Conservation (phyloP, 2,329 filamentous ascomycete species). For the Polychaeton citri region DNA sequence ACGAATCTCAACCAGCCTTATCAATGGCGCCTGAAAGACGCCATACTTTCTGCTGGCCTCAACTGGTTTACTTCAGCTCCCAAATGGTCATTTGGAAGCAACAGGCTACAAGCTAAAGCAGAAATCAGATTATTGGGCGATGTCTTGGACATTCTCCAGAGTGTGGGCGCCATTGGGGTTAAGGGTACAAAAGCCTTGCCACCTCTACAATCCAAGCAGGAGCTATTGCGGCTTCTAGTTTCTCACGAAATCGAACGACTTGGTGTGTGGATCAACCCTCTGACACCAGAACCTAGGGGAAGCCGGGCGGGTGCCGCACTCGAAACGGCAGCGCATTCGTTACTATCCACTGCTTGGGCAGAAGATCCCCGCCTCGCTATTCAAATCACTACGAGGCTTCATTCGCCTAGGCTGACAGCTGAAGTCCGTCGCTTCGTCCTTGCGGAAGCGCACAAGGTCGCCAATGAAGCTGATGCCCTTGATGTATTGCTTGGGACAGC, state of each 20-base stretch:
- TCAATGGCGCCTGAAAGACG: conserved; percentile 77
- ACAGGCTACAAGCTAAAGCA: conserved; percentile 82
- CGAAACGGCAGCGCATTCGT: conserved; percentile 24
- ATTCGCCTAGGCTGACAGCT: conserved; percentile 54
- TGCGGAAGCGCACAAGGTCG: conserved; percentile 69
- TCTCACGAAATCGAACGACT: conserved; percentile 75
- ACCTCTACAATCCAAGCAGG: conserved; percentile 64
- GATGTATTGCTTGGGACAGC: conserved; percentile 66
- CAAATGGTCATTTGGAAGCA: conserved; percentile 90
- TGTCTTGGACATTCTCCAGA: conserved; percentile 53
- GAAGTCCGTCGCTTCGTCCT: conserved; percentile 72
- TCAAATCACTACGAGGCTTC: conserved; percentile 67
- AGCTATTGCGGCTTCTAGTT: conserved; percentile 66
- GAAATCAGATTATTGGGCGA: conserved; percentile 73
- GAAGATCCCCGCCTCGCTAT: conserved; percentile 81
- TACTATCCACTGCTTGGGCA: conserved; percentile 73
- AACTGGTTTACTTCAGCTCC: conserved; percentile 78
- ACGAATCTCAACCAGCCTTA: conserved; percentile 50
- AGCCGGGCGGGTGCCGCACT: conserved; percentile 25
- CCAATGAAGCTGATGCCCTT: conserved; percentile 69
- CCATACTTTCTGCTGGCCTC: conserved; percentile 72
- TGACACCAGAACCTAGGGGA: conserved; percentile 44
- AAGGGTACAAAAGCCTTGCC: conserved; percentile 39
- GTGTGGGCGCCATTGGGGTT: conserved; percentile 46
- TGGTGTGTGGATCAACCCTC: conserved; percentile 77